Percentiles rank a stretch among this genome's conserved stretches.
phyloP scores from a whole-genome alignment of 208 protist genomes.

The Trypanosoma lewisi region DNA sequence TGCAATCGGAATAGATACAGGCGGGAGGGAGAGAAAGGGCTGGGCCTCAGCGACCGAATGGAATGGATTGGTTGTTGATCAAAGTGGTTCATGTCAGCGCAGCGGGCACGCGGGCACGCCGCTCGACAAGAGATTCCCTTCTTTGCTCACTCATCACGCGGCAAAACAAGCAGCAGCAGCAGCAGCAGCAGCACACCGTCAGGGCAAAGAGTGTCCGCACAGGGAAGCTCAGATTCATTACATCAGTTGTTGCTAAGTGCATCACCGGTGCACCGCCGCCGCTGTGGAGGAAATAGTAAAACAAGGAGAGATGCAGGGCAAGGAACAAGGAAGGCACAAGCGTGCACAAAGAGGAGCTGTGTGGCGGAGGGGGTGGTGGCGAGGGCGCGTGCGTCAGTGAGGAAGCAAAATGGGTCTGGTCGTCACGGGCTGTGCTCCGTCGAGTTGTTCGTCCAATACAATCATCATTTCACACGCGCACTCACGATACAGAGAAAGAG shows the following conservation, averaged over 20 bases:
- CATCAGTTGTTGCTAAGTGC: slow-evolving; percentile 10
- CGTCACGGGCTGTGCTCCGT: neutral
- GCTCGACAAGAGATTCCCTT: slow-evolving; percentile 25
- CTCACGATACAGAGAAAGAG: neutral
- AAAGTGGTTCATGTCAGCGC: slow-evolving; percentile 23
- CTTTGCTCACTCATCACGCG: slow-evolving; percentile 18
- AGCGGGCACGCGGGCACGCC: neutral
- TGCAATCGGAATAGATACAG: neutral
- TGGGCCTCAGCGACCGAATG: slow-evolving; percentile 3
- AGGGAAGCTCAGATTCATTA: slow-evolving; percentile 17
- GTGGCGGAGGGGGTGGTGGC: neutral
- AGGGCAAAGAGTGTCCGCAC: slow-evolving; percentile 6
- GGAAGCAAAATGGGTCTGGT: slow-evolving; percentile 7
- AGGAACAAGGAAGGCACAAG: neutral
- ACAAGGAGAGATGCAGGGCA: neutral
- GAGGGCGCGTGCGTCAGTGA: slow-evolving; percentile 3
- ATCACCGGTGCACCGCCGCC: slow-evolving; percentile 8
- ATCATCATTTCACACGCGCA: neutral
- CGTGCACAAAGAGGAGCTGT: neutral
- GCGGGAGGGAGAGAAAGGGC: neutral
- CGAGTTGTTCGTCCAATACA: slow-evolving; percentile 6
- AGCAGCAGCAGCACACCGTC: neutral
- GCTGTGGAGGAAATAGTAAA: neutral
- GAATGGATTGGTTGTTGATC: slow-evolving; percentile 20
- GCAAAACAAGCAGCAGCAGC: neutral